Evolutionary conservation across 106 monocot species (phyloP), one percentile per base, ranked within the genome.

Genomic region (Vanilla planifolia): DNA sequence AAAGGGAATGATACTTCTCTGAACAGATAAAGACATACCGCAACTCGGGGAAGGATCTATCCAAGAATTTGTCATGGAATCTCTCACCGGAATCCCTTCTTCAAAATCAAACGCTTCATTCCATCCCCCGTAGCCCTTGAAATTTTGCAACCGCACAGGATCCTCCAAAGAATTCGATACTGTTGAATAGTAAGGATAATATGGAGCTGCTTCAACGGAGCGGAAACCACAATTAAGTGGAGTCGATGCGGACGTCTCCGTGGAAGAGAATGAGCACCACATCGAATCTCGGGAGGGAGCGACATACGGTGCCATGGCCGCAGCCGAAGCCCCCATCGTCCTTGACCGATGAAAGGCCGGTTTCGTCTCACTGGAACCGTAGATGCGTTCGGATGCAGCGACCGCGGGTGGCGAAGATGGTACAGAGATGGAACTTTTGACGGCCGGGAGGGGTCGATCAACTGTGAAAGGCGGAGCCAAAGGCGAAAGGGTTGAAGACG

Each of bases 391-490:
- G n/a, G 40, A 14, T 14, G 45, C 45, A 5, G 45, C 2, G 16
- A 5, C 45, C 1, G 45, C 1, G 26, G 50, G 24, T 20, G 57
- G 57, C 7, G 35, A 35, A 16, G 57, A 35, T 20, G 57, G 21
- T 1, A 35, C 7, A 57, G 35, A 21, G 10, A 4, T 20, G 28
- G 35, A 35, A 28, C 11, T 57, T 57, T 33, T 6, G 21, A 21
- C 33, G 57, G 57, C n/a, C 10, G 57, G 20, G 20, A 57, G 33
- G 17, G 19, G 28, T 35, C 57, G 57, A 57, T 57, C 57, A 10
- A 57, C 57, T 14, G 33, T 57, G 57, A 57, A 57, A 21, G 57
- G 57, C 5, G 57, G 57, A 33, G 57, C 57, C n/a, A 57, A 34
- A 7, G 57, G 57, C 5, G 57, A 57, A 35, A 57, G 35, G 21